Evolutionary conservation across 139 green algal species (phyloP).

Genomic region (Mychonastes homosphaera): DNA sequence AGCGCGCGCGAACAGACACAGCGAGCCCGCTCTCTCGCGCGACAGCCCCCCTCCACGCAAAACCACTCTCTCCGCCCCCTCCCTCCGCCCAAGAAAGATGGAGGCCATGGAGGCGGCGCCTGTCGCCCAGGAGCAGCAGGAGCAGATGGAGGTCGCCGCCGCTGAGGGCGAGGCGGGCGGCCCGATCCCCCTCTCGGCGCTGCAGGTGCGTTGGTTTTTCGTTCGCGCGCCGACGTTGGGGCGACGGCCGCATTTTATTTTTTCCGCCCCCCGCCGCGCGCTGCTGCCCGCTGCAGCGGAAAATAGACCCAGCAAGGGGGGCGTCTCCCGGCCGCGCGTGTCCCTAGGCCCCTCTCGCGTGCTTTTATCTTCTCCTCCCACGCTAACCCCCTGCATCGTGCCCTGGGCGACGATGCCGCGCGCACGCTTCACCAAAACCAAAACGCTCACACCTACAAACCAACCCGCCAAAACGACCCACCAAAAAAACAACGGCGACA

Average conservation of each 20-base stretch:
- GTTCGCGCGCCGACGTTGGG: too few species aligned
- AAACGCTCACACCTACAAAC: neutral
- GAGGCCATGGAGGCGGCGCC: constrained; percentile 20
- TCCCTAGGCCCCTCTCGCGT: neutral
- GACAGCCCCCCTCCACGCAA: too few species aligned
- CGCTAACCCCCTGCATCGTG: too few species aligned
- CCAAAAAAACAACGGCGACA: constrained; percentile 16
- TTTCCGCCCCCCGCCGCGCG: too few species aligned
- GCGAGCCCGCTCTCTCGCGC: too few species aligned
- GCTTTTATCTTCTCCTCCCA: too few species aligned
- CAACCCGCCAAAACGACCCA: neutral
- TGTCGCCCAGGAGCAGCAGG: constrained; percentile 13
- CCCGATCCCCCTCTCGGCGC: constrained; percentile 29
- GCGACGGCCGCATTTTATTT: too few species aligned
- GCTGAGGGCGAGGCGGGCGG: too few species aligned
- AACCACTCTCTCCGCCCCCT: too few species aligned
- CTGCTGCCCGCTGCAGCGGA: too few species aligned
- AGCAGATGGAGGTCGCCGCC: constrained; percentile 20
- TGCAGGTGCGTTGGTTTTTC: constrained; percentile 40
- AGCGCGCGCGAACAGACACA: too few species aligned
- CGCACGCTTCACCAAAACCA: neutral
- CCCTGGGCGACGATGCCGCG: neutral
- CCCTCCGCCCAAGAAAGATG: constrained; percentile 6
- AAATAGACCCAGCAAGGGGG: neutral
- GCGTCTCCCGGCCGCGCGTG: neutral